Evolutionary conservation across 2,329 filamentous ascomycete genomes (phyloP), one percentile per base, ranked within the genome.

Genomic region (Monilinia polystroma): DNA sequence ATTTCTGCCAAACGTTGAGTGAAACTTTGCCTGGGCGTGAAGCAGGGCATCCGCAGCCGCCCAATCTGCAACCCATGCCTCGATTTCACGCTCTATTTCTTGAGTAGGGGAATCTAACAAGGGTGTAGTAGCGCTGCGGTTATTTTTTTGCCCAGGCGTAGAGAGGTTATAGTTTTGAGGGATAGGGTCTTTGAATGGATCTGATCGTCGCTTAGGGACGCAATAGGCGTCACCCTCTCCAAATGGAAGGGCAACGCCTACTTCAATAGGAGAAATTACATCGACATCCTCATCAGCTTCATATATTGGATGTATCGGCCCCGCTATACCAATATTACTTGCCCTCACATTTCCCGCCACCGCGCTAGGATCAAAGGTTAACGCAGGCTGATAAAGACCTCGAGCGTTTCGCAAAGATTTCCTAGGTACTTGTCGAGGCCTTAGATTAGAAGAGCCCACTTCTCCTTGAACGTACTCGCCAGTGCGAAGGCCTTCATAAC

Each of bases 301-400:
- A 16, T 87, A 85, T 56, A 89, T 89, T 0, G 85, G 84, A 73
- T 87, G 86, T 35, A 89, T 89, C 32, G 80, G 78, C 3, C 82
- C 82, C 43, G 83, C 81, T 57, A 75, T 76, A 10, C 80, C 80
- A 23, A 82, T 80, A 66, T 78, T 81, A 43, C 80, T 75, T 8
- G 70, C 76, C 62, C 83, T 79, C 54, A 77, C 78, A 62, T 84
- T 82, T 16, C 53, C 59, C 11, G 32, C 55, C n/a, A 53, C 59
- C 32, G 62, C 35, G 35, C 60, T 70, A 47, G 71, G 71, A 43
- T 84, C 81, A 70, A 82, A 83, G 55, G 77, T 75, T 26, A 79
- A 77, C 4, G 78, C 72, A n/a, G 76, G 74, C 66, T 80, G 79
- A 57, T 79, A 79, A 7, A 73, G 68, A 52, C 78, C 78, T 43